Evolutionary conservation across 2,329 filamentous ascomycete genomes (phyloP), one percentile per base, ranked within the genome.

Genomic region (Fusarium sterilihyphosum): DNA sequence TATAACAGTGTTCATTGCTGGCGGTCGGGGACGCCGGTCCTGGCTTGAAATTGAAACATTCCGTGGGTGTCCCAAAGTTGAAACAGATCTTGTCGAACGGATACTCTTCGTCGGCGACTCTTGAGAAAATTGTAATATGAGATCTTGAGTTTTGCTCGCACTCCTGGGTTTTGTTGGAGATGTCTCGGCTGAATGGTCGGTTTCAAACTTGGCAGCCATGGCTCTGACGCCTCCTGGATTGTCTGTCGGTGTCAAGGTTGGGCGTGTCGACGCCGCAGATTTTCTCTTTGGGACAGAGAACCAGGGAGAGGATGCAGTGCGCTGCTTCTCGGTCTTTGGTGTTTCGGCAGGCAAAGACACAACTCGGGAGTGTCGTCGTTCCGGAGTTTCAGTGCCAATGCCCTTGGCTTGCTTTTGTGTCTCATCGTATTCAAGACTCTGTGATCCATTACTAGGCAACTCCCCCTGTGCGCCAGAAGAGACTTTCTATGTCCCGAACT

Each of bases 201-300:
- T 83, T 70, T 90, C 86, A 77, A 89, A 89, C 76, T 85, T 83
- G 41, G 87, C 87, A 8, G 87, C 84, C 82, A 90, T 88, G 5
- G 86, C 86, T 73, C 81, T 86, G 18, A 88, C 87, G 7, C 81
- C 78, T 26, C 78, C 77, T 67, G 63, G 71, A 29, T 80, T 85
- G 31, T 62, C 78, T 9, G 76, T 69, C 13, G 72, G 73, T 6
- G 73, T 66, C 41, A 76, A 57, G 20, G 68, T 76, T 41, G 76
- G 73, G 6, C 71, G 64, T 12, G 65, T 56, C 8, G 59, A 54
- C 2, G 60, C 52, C 13, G 57, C 62, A 18, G 52, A 65, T 18
- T 73, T 63, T 24, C 73, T 69, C 20, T 60, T 75, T 7, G 73
- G 58, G 9, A 71, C 22, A 6, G 49, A 61, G 31, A 47, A 59